Evolutionary conservation across 2,329 filamentous ascomycete species (phyloP).

Genomic region (Alternaria hordeiaustralica): DNA sequence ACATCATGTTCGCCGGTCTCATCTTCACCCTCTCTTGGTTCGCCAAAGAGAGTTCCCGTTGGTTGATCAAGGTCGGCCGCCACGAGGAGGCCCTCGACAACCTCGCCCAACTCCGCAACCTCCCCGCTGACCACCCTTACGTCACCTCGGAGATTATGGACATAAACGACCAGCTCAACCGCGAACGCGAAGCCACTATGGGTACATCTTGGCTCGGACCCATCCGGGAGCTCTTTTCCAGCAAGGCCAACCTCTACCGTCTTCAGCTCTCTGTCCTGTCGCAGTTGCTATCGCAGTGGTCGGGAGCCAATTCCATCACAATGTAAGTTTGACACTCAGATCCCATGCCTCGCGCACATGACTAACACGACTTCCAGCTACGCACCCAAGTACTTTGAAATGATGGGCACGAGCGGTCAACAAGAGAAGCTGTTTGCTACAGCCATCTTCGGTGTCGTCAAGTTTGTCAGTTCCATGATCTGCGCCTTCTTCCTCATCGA

Average conservation of each 20-base stretch:
- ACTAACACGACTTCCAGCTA: constrained; percentile 68
- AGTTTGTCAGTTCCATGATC: constrained; percentile 69
- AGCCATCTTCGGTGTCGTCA: constrained; percentile 77
- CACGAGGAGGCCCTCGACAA: constrained; percentile 63
- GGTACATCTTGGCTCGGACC: constrained; percentile 70
- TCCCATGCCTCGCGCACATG: no score
- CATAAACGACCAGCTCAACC: constrained; percentile 70
- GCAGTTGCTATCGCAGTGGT: constrained; percentile 77
- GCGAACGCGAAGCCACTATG: constrained; percentile 74
- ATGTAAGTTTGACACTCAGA: not conserved
- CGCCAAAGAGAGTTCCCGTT: constrained; percentile 73
- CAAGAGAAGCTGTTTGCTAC: constrained; percentile 75
- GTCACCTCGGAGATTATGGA: constrained; percentile 66
- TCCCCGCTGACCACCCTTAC: constrained; percentile 66
- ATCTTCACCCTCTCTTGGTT: constrained; percentile 74
- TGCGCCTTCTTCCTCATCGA: constrained; percentile 83
- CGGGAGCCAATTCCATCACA: constrained; percentile 62
- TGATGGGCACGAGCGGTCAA: constrained; percentile 72
- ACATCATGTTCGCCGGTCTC: constrained; percentile 77
- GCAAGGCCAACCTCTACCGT: constrained; percentile 74
- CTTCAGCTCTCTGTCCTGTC: constrained; percentile 72
- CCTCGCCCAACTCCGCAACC: constrained; percentile 65
- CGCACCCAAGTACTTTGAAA: constrained; percentile 73
- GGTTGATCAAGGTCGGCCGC: constrained; percentile 69
- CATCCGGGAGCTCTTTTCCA: constrained; percentile 71